Evolutionary conservation across 805 yeast genomes (phyloP).

Genomic region (Cyberlindnera subsufficiens): DNA sequence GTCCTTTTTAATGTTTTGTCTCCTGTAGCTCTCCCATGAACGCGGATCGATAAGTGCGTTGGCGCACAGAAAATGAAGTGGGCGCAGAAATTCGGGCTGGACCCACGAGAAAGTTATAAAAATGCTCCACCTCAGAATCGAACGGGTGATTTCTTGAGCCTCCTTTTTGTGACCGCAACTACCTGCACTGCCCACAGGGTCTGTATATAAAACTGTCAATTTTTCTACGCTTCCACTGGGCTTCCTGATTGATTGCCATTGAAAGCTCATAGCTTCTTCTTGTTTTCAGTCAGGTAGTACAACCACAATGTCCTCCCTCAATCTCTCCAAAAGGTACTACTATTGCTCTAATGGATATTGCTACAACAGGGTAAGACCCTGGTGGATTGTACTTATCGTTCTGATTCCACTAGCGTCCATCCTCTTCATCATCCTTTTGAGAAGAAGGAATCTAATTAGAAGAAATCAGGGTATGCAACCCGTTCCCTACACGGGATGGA

Average conservation of each 20-base stretch:
- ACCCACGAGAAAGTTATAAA: too few species aligned
- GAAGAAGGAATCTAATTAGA: constrained; percentile 16
- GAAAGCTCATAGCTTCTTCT: background rate
- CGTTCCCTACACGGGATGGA: constrained; percentile 21
- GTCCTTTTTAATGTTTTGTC: too few species aligned
- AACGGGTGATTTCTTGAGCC: too few species aligned
- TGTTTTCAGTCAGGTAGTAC: background rate
- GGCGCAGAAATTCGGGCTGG: too few species aligned
- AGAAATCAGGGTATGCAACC: constrained; percentile 13
- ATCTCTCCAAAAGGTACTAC: constrained; percentile 8
- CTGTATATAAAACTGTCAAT: too few species aligned
- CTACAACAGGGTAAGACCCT: constrained; percentile 5
- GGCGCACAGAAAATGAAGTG: too few species aligned
- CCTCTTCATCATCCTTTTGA: constrained; percentile 1
- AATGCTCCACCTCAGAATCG: too few species aligned
- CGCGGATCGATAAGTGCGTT: too few species aligned
- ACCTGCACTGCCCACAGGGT: too few species aligned
- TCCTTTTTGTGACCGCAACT: too few species aligned
- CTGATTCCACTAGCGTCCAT: constrained; percentile 7
- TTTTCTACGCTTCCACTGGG: background rate
- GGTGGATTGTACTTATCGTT: constrained; percentile 19
- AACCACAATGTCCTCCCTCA: constrained; percentile 1
- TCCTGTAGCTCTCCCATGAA: too few species aligned
- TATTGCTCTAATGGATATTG: constrained; percentile 3
- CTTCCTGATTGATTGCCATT: background rate